Conservation (phyloP, 495 filamentous ascomycete species). For the Penicillium steckii region DNA sequence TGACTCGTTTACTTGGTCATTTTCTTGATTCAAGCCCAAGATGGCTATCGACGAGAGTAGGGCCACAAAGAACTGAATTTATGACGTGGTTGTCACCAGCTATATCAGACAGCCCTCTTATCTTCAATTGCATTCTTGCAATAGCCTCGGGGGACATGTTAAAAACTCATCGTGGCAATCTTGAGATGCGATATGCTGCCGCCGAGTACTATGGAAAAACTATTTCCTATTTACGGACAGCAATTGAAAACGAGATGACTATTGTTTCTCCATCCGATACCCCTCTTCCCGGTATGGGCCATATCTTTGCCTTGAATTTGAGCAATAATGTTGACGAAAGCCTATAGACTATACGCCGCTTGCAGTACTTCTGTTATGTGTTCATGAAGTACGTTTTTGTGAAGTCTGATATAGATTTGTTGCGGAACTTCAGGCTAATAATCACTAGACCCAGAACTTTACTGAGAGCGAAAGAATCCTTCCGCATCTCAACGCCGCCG, state of each 20-base stretch:
- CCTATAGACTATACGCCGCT: constrained; percentile 10
- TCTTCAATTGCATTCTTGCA: constrained; percentile 15
- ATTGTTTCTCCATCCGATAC: neutral
- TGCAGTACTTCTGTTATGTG: constrained; percentile 18
- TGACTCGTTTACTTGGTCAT: constrained; percentile 12
- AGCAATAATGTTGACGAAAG: neutral
- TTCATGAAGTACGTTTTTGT: constrained; percentile 15
- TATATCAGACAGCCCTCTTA: constrained; percentile 9
- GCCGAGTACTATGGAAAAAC: constrained; percentile 18
- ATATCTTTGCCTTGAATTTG: neutral
- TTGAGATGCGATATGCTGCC: constrained; percentile 2
- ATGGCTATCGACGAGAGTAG: constrained; percentile 16
- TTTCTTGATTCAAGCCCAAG: constrained; percentile 13
- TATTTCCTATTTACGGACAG: constrained; percentile 7
- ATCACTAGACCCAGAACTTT: constrained; percentile 19
- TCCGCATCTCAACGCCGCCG: constrained; percentile 23
- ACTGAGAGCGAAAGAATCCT: constrained; percentile 11
- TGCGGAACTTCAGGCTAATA: neutral
- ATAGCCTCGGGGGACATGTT: constrained; percentile 16
- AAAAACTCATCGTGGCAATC: constrained; percentile 12
- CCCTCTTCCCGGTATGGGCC: neutral
- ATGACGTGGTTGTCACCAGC: constrained; percentile 12
- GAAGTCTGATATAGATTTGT: neutral
- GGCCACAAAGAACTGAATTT: constrained; percentile 4
- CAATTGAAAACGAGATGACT: constrained; percentile 3